Evolutionary conservation across 371 early-diverging fungal genomes (phyloP), one percentile per base, ranked within the genome.

Genomic region (Umbelopsis sp.): DNA sequence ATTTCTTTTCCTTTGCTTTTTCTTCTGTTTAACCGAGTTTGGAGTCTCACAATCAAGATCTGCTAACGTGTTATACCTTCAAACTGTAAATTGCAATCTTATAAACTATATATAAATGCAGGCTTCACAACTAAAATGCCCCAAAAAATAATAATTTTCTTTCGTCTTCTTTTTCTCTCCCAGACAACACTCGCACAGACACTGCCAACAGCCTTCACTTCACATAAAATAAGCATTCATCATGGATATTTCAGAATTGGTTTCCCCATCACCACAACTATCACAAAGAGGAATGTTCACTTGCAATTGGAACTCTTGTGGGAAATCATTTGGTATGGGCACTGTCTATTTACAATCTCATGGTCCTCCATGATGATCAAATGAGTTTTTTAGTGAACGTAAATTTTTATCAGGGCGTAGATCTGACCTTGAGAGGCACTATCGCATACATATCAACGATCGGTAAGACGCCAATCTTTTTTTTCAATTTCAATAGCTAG

Each of bases 281-380:
- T 57, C 57, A 35, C 57, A 37, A 35, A 7, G 29, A 14, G 57
- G 57, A 24, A 8, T 35, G 57, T 57, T 57, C 57, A 57, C 66
- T 18, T 70, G 69, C 18, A 44, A 63, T 46, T 69, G 73, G 70
- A 18, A 63, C 38, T 62, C 48, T 1, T 70, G 70, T 14, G 57
- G 41, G 2, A 68, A 68, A 62, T 63, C 70, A 16, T 73, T 70
- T 20, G 48, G 70, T 71, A 67, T 35, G 63, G n/a, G 37, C 48
- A 38, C 50, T 22, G 45, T 0, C 9, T 14, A 37, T 7, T 25
- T 0, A 22, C 52, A n/a, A n/a, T 12, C 52, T 5, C 14, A 51
- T 51, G 18, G 9, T 22, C 41, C 7, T 41, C 7, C 41, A 41
- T 10, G 41, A 12, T 7, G 12, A 41, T 48, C 48, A 18, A 46